Base-by-base conservation (phyloP, 208 protist species). In the Wallacemonas rigidus region DNA sequence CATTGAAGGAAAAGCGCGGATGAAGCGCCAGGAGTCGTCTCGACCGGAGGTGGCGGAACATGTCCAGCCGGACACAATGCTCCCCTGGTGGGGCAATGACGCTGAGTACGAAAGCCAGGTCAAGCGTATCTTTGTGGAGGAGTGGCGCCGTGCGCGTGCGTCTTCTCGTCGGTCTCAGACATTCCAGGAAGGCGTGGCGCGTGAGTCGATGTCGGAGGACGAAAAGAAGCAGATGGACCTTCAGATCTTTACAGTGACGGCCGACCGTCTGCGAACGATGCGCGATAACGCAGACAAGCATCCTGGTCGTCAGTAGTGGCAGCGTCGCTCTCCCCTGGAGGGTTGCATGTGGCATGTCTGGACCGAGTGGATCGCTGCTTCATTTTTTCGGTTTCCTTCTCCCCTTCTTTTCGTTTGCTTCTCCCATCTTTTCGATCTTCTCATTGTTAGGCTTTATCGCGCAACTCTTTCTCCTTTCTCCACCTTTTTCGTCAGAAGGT, bases 81-180 rank as follows among this genome's bases (percentile, higher is more conserved):
- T 93, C 47, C 91, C 91, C 36, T 96, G 91, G 89, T 96, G 91
- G 89, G 89, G 89, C 45, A 94, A 96, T 75, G 91, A 93, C 60
- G 82, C 71, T 9, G 89, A 93, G 76, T 96, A 96, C 63, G 91
- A 96, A 72, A 88, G 82, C 57, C 87, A 94, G 71, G 91, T 96
- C 11, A 96, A 96, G 76, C 87, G 91, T 50, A 93, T 93, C 71
- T 96, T 94, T 78, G 85, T 96, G 40, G 88, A 94, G 53, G 87
- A 96, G 72, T 96, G 91, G 91, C 79, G 87, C 50, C 82, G 84
- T 38, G 88, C 88, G 2, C 77, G 88, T 39, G 82, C 87, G 41
- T 83, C 76, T 45, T 91, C 91, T 15, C 88, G 86, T 36, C 77
- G 86, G 38, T 77, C 81, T 2, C 82, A 90, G 73, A 86, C 82